A percentile compares a stretch with the other conserved stretches of the same genome.
Conservation (phyloP, 2,329 filamentous ascomycete species). For the Nemania diffusa region DNA sequence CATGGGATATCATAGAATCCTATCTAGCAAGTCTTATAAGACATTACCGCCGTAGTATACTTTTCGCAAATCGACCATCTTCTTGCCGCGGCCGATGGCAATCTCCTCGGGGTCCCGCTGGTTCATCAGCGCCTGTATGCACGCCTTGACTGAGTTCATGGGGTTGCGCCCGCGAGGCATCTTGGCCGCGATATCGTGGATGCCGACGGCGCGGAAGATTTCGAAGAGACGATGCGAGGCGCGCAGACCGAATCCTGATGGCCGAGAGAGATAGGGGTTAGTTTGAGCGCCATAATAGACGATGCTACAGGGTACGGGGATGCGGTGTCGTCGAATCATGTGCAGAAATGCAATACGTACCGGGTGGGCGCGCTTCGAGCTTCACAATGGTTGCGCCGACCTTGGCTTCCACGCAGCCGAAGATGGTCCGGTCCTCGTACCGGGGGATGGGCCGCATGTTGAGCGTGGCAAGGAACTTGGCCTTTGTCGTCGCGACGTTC, state of each 20-base stretch:
- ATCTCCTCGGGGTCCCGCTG: constrained; percentile 91
- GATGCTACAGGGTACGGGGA: neutral
- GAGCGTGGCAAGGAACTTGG: constrained; percentile 81
- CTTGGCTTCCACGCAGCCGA: constrained; percentile 84
- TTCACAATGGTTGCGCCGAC: constrained; percentile 87
- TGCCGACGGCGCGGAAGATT: constrained; percentile 87
- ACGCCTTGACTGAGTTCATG: constrained; percentile 97
- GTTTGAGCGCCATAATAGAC: neutral
- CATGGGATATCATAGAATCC: constrained; percentile 25
- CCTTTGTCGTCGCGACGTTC: constrained; percentile 74
- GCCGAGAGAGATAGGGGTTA: constrained; percentile 15
- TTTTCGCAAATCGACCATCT: constrained; percentile 94
- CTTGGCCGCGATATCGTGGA: constrained; percentile 84
- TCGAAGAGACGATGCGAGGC: constrained; percentile 93
- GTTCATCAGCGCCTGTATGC: constrained; percentile 81
- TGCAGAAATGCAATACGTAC: constrained; percentile 61
- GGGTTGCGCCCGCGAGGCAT: constrained; percentile 90
- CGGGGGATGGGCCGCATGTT: constrained; percentile 93
- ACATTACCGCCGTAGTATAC: constrained; percentile 79
- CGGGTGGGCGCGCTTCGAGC: constrained; percentile 84
- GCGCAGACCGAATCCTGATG: constrained; percentile 88
- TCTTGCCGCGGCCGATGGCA: constrained; percentile 88
- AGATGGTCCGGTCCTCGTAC: constrained; percentile 94
- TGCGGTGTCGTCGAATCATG: neutral
- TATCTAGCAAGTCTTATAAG: constrained; percentile 5